Percentiles rank a stretch among this genome's conserved stretches.
phyloP scores from a whole-genome alignment of 2,329 filamentous ascomycete genomes.

The Microthyrium microscopicum region DNA sequence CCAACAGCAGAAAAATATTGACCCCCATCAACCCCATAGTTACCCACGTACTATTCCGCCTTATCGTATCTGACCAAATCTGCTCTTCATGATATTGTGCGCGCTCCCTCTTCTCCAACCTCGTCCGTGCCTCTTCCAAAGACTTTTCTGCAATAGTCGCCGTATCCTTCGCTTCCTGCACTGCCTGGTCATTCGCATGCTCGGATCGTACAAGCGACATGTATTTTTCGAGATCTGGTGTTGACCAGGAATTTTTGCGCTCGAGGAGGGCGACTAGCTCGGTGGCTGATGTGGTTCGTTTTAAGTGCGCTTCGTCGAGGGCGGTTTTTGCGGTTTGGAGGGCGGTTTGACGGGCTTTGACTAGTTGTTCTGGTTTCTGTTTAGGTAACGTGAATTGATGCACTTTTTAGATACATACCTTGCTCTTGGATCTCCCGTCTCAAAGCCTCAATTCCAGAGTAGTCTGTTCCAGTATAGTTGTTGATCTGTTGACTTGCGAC shows the following conservation, averaged over 20 bases:
- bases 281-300: constrained; percentile 76
- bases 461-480: constrained; percentile 71
- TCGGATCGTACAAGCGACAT: constrained; percentile 82
- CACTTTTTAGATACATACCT: constrained; percentile 22
- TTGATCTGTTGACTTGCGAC: constrained; percentile 79
- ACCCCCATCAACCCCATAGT: constrained; percentile 97
- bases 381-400: not conserved
- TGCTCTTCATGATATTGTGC: constrained; percentile 96
- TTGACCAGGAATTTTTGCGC: constrained; percentile 82
- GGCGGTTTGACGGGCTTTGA: constrained; percentile 41
- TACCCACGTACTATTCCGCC: constrained; percentile 92
- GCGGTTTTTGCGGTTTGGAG: constrained; percentile 56
- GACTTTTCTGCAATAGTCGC: constrained; percentile 62
- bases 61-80: constrained; percentile 96
- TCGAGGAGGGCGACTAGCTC: constrained; percentile 91
- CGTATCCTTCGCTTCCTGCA: constrained; percentile 52
- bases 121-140: constrained; percentile 58
- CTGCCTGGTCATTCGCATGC: constrained; percentile 79
- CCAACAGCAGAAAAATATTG: constrained; percentile 76
- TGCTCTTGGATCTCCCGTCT: constrained; percentile 60
- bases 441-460: constrained; percentile 75
- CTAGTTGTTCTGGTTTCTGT: constrained; percentile 30
- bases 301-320: constrained; percentile 71
- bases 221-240: constrained; percentile 80
- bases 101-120: constrained; percentile 67